Base-by-base conservation (phyloP, 2,329 filamentous ascomycete genomes). In the Alternaria consortialis region DNA sequence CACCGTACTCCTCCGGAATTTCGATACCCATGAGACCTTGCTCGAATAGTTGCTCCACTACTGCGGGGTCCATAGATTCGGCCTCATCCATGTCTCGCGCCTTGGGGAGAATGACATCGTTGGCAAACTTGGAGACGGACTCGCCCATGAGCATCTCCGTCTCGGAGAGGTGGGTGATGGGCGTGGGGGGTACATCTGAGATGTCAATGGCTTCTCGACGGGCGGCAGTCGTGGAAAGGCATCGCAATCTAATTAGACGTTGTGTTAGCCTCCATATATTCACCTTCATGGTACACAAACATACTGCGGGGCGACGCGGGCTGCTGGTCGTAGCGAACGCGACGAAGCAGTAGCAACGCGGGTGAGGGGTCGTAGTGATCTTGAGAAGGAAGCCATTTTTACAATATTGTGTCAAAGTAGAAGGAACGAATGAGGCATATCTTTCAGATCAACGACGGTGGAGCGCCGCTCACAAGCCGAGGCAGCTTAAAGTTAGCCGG, bases 71-170 rank as follows among this genome's bases (percentile, higher is more conserved):
- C 95, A 99, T 98, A 59, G 86, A 81, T 84, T 99, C 95, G 31
- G 90, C 90, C 85, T 99, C 95, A 79, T 99, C 95, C 95, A 99
- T 99, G 17, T 97, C 94, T 59, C 95, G 91, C 11, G 92, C 94
- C 79, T 93, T 94, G 56, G 95, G 95, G 53, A 94, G 87, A 69
- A 99, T 91, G 31, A 93, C 87, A 57, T 97, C 93, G 75, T 88
- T 89, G 66, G 95, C 93, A 74, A 98, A 98, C 80, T 95, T 97
- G 71, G 88, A 88, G 5, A 99, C 94, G 1, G 91, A 87, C 58
- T 99, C 94, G 65, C 90, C 87, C 91, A 99, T 97, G 74, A 95
- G 88, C 13, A 87, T 75, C 82, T 99, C 95, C 60, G 91, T 90
- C 81, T 99, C 95, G 70, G 92, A 96, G 66, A 97, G 85, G 80